Conservation (phyloP, 208 protist species). For the Zelonia costaricensis region DNA sequence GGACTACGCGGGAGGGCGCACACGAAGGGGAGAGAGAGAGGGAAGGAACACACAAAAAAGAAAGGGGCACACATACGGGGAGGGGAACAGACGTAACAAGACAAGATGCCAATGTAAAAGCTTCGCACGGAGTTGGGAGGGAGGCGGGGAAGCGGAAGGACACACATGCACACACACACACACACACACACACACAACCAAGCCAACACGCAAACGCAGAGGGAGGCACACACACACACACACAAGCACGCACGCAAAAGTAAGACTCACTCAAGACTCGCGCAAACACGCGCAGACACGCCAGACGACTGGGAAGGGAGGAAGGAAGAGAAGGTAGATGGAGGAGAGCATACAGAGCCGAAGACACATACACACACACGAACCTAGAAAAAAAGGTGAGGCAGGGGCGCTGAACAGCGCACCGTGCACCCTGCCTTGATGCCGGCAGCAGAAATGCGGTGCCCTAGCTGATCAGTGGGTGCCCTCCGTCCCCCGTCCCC, state of each 20-base stretch:
- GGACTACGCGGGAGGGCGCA: too few relatives aligned
- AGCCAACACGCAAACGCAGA: neutral
- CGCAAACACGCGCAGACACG: neutral
- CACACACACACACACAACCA: neutral
- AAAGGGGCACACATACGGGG: neutral
- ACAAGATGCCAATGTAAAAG: too few relatives aligned
- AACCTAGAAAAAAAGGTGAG: neutral
- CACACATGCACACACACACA: neutral
- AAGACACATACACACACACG: too few relatives aligned
- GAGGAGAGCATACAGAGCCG: neutral
- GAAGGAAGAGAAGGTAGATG: neutral
- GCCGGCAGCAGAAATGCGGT: too few relatives aligned
- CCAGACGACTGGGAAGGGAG: neutral
- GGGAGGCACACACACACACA: neutral
- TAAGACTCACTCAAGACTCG: neutral
- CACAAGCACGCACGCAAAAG: neutral
- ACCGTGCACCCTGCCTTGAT: too few relatives aligned
- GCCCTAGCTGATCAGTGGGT: too few relatives aligned
- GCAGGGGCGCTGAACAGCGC: too few relatives aligned
- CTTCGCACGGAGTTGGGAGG: neutral
- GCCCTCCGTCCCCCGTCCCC: too few relatives aligned
- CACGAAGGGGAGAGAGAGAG: too few relatives aligned
- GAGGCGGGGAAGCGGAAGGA: neutral
- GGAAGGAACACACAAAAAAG: neutral
- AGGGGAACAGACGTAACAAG: too few relatives aligned